Evolutionary conservation across 495 filamentous ascomycete genomes (phyloP).

Genomic region (Oleoguttula mirabilis): DNA sequence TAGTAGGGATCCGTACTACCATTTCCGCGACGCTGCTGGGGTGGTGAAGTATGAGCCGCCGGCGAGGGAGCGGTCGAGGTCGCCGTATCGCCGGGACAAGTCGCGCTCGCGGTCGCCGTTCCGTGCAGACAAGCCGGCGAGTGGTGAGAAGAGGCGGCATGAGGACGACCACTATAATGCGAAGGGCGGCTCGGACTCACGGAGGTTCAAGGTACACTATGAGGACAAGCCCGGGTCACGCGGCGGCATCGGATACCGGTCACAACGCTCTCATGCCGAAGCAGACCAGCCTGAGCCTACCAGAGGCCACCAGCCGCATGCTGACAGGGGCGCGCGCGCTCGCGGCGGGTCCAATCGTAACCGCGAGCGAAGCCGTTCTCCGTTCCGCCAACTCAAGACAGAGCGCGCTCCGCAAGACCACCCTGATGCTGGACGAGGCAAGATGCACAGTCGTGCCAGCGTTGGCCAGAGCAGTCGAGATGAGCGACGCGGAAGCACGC

Average conservation of each 20-base stretch:
- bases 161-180: conserved; percentile 44
- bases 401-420: no score
- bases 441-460: background rate
- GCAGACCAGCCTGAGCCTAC: conserved; percentile 48
- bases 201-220: conserved; percentile 50
- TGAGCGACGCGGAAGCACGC: conserved; percentile 3
- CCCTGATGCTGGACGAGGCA: background rate
- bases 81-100: conserved; percentile 22
- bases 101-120: conserved; percentile 26
- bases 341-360: conserved; percentile 20
- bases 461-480: background rate
- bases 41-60: conserved; percentile 7
- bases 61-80: conserved; percentile 4
- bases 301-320: conserved; percentile 37
- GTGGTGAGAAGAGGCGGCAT: conserved; percentile 56
- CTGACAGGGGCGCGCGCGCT: conserved; percentile 35
- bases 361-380: conserved; percentile 55
- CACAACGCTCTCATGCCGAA: conserved; percentile 48
- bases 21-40: conserved; percentile 24
- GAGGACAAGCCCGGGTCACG: conserved; percentile 35
- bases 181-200: conserved; percentile 37
- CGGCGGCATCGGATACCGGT: conserved; percentile 34
- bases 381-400: conserved; percentile 28
- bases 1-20: conserved; percentile 19
- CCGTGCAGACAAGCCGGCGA: conserved; percentile 25